These are phyloP conservation scores for Poteriospumella lacustris DNA, from an alignment of 108 stramenopile genomes.

Conservation along the genomic window DNA sequence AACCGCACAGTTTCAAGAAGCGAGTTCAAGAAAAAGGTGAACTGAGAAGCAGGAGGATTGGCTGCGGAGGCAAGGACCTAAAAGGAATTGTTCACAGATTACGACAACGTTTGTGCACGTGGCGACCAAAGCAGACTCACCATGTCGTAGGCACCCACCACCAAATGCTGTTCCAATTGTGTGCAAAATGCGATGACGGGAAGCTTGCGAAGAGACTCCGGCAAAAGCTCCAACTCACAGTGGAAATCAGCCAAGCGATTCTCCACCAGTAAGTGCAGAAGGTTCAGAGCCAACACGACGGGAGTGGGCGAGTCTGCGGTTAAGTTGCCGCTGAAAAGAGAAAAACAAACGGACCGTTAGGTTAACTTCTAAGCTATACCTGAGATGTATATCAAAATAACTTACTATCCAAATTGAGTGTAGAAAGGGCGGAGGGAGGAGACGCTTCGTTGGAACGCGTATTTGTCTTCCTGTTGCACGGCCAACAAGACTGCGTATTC, in stretches of 20 bases:
- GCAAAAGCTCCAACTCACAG: slow-evolving; percentile 71
- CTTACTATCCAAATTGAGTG: not conserved
- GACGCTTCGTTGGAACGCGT: slow-evolving; percentile 74
- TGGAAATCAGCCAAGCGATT: slow-evolving; percentile 81
- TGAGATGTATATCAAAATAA: too few relatives aligned
- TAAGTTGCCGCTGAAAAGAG: too few relatives aligned
- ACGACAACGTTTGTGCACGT: not conserved
- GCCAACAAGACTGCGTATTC: slow-evolving; percentile 74
- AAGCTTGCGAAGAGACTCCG: slow-evolving; percentile 60
- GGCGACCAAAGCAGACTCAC: slow-evolving; percentile 40
- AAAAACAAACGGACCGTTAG: too few relatives aligned
- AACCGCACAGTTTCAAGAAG: slow-evolving; percentile 45
- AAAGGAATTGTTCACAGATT: not conserved
- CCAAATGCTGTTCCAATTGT: slow-evolving; percentile 70
- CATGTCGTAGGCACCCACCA: slow-evolving; percentile 69
- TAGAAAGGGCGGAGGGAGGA: slow-evolving; percentile 70
- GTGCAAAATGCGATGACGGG: slow-evolving; percentile 69
- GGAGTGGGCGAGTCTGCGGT: slow-evolving; percentile 36
- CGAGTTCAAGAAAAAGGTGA: slow-evolving; percentile 42
- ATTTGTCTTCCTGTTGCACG: slow-evolving; percentile 66
- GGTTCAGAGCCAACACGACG: slow-evolving; percentile 66
- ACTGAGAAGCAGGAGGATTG: slow-evolving; percentile 40
- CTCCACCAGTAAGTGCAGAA: slow-evolving; percentile 75
- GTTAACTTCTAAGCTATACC: too few relatives aligned
- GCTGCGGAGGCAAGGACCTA: slow-evolving; percentile 43